A percentile compares a stretch with the other conserved stretches of the same genome.
These are phyloP conservation scores for Termitomyces sp. DNA, from an alignment of 768 basidiomycete species.

Conservation along the genomic window DNA sequence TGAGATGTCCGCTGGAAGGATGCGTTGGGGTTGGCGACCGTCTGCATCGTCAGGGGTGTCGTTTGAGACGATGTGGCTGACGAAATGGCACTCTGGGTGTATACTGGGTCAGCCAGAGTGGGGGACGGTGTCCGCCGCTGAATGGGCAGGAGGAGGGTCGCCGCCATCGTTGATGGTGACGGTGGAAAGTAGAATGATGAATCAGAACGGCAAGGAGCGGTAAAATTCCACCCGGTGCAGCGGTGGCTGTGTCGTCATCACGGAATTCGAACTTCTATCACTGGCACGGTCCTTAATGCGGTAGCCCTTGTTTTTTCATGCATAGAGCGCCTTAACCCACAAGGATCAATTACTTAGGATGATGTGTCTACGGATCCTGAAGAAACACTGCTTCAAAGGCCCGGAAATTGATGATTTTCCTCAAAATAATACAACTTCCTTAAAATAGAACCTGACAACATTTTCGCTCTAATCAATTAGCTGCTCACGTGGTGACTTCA, in stretches of 20 bases:
- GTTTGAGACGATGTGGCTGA: conserved; percentile 32
- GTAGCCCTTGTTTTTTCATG: not conserved
- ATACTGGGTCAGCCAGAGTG: conserved; percentile 11
- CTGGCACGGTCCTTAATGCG: not conserved
- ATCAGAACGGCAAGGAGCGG: not conserved
- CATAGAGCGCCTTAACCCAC: not conserved
- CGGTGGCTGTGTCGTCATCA: conserved; percentile 3
- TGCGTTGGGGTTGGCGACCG: conserved; percentile 4
- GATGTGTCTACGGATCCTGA: not conserved
- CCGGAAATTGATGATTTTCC: not conserved
- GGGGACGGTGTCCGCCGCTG: conserved; percentile 23
- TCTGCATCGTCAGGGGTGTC: conserved; percentile 21
- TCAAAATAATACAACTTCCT: not conserved
- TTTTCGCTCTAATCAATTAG: not conserved
- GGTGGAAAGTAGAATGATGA: not conserved
- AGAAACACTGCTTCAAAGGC: not conserved
- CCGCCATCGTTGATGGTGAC: conserved; percentile 7
- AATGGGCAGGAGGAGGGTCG: conserved; percentile 1
- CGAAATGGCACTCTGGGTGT: conserved; percentile 19
- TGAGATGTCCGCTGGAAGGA: conserved; percentile 22
- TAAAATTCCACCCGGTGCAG: not conserved
- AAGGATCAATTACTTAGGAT: not conserved
- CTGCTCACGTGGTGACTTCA: not conserved
- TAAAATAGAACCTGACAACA: not conserved
- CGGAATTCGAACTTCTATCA: not conserved